Evolutionary conservation across 345 rosid genomes (phyloP).

Genomic region (Melaleuca alternifolia): DNA sequence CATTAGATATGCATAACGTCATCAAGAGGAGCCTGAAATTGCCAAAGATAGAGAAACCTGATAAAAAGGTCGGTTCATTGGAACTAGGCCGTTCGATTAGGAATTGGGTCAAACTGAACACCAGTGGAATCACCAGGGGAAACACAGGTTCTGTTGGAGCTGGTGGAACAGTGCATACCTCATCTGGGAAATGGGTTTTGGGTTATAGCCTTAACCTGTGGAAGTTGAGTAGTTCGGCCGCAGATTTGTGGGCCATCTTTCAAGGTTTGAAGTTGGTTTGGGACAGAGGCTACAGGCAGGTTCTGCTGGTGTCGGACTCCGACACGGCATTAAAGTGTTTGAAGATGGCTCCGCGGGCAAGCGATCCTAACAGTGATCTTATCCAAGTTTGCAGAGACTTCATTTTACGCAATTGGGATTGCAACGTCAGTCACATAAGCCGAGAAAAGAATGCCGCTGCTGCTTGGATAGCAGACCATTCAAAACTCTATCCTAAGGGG

Average conservation of each 20-base stretch:
- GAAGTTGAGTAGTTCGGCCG: background rate
- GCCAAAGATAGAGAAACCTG: background rate
- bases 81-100: conserved; percentile 10
- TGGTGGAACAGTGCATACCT: conserved; percentile 38
- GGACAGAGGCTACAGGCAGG: conserved; percentile 30
- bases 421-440: conserved; percentile 9
- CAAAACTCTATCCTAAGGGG: conserved; percentile 1
- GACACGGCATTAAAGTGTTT: conserved; percentile 15
- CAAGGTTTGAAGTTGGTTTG: conserved; percentile 35
- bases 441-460: conserved; percentile 38
- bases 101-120: conserved; percentile 36
- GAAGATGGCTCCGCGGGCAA: background rate
- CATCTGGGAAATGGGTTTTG: conserved; percentile 41
- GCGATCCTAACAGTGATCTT: conserved; percentile 12
- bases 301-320: conserved; percentile 27
- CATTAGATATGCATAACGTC: background rate
- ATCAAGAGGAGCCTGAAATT: background rate
- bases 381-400: conserved; percentile 23
- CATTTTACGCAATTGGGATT: conserved; percentile 31
- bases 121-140: conserved; percentile 12
- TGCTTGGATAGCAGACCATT: conserved; percentile 22
- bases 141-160: conserved; percentile 11
- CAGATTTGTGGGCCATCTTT: conserved; percentile 40
- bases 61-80: background rate
- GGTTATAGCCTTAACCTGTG: conserved; percentile 31